Conservation (phyloP, 768 basidiomycete genomes). For the Trametes cingulata region DNA sequence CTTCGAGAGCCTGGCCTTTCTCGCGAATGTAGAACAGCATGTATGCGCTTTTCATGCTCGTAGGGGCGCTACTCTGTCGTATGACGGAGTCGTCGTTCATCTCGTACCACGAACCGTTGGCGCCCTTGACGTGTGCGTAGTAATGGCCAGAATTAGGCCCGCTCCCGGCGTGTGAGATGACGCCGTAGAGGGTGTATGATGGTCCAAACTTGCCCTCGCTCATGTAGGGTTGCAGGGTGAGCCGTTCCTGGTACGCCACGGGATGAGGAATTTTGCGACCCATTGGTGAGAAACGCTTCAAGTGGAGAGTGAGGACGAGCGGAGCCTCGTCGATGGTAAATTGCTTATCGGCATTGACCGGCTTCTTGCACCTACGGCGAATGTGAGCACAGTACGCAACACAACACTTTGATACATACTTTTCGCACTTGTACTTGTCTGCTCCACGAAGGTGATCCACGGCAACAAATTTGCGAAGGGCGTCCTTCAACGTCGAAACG, state of each 20-base stretch:
- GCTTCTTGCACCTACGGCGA: constrained; percentile 78
- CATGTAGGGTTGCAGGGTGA: constrained; percentile 80
- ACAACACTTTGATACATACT: constrained; percentile 54
- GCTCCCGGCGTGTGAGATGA: constrained; percentile 90
- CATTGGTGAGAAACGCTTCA: constrained; percentile 91
- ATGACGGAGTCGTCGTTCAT: constrained; percentile 91
- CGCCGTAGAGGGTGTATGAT: constrained; percentile 83
- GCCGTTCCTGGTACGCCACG: constrained; percentile 74
- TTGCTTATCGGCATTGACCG: constrained; percentile 85
- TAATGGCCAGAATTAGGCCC: constrained; percentile 98
- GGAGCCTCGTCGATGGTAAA: constrained; percentile 91
- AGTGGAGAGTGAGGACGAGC: constrained; percentile 83
- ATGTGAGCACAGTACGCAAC: neutral
- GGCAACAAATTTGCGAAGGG: constrained; percentile 77
- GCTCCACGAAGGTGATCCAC: constrained; percentile 83
- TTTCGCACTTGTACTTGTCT: constrained; percentile 99
- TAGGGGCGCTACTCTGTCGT: constrained; percentile 43
- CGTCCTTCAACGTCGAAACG: constrained; percentile 61
- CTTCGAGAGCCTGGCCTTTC: constrained; percentile 72
- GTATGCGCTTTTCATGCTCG: constrained; percentile 80
- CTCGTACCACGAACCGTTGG: constrained; percentile 76
- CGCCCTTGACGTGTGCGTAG: constrained; percentile 77
- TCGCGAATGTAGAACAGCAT: constrained; percentile 89
- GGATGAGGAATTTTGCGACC: constrained; percentile 83
- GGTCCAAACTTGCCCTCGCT: constrained; percentile 77